Conservation (phyloP, 2,329 filamentous ascomycete genomes). For the Neurospora sp. region DNA sequence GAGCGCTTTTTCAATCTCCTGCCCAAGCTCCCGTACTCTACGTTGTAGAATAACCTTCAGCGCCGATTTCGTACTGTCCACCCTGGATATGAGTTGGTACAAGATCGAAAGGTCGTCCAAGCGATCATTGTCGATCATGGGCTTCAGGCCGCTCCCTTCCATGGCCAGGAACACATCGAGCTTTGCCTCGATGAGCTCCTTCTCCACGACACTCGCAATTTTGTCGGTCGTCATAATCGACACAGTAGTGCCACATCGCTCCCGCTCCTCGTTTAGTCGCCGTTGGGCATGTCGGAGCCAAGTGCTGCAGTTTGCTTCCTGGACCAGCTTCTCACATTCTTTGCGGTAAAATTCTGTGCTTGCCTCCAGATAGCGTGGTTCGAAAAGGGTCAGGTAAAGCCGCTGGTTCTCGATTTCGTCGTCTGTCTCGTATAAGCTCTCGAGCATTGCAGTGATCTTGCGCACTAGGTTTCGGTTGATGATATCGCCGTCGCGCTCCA, state of each 20-base stretch:
- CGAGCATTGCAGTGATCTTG: constrained; percentile 81
- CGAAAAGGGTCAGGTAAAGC: constrained; percentile 76
- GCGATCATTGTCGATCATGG: constrained; percentile 88
- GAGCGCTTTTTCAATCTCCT: constrained; percentile 67
- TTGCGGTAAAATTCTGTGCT: constrained; percentile 65
- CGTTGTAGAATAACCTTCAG: constrained; percentile 62
- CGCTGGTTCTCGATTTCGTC: constrained; percentile 69
- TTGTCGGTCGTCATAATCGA: constrained; percentile 62
- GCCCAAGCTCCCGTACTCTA: constrained; percentile 69
- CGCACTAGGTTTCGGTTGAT: constrained; percentile 78
- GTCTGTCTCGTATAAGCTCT: constrained; percentile 73
- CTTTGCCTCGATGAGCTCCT: constrained; percentile 67
- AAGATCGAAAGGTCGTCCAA: constrained; percentile 69
- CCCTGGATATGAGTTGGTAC: constrained; percentile 67
- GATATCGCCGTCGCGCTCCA: constrained; percentile 83
- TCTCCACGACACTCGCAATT: constrained; percentile 68
- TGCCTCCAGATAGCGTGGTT: constrained; percentile 62
- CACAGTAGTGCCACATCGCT: constrained; percentile 74
- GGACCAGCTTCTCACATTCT: constrained; percentile 67
- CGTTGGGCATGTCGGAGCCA: constrained; percentile 71
- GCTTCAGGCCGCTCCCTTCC: constrained; percentile 72
- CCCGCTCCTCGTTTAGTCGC: constrained; percentile 70
- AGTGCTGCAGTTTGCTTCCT: constrained; percentile 67
- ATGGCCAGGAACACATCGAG: constrained; percentile 75
- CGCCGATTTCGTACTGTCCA: constrained; percentile 64